Evolutionary conservation across 305 asterid species (phyloP), one percentile per base, ranked within the genome.

Genomic region (Fraxinus nigra): DNA sequence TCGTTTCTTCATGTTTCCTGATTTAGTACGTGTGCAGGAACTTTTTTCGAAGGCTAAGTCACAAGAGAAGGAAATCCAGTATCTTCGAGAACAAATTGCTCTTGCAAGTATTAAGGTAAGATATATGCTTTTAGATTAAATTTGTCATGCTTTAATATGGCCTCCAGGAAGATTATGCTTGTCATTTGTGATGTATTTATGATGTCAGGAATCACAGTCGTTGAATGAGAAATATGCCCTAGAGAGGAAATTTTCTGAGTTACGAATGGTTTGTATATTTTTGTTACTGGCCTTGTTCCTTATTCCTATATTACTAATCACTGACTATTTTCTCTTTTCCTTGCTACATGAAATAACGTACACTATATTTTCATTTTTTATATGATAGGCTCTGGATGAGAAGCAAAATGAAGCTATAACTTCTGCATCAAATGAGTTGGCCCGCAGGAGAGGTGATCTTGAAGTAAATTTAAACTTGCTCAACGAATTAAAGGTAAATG

Each of bases 401-500:
- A 94, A 93, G 89, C 98, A 96, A 86, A 92, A 82, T 81, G 98
- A 96, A 89, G 94, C 94, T 81, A 89, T 96, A 86, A 87, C 85
- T 79, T 88, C 98, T 79, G 96, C 97, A 24, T 91, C 99, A 70
- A 92, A 91, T 74, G 98, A 94, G 86, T 88, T 96, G 91, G 92
- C 90, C 77, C 87, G 87, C 74, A 93, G 99, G 91, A 96, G 94
- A 89, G 95, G 94, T 34, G 97, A 93, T 78, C 98, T 96, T 84
- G 98, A 96, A 92, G 96, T 92, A 83, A 94, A 96, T 84, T 82
- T 96, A 72, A 94, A 93, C 89, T 88, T 96, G 90, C 89, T 92
- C 78, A 91, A 87, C 81, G 97, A 96, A 85, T 86, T 96, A 88
- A 96, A 93, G 98, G 99, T 96, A 85, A 86, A 80, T 73, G 34